These are phyloP conservation scores for Pichia heedii DNA, from an alignment of 805 yeast species.

Conservation along the genomic window DNA sequence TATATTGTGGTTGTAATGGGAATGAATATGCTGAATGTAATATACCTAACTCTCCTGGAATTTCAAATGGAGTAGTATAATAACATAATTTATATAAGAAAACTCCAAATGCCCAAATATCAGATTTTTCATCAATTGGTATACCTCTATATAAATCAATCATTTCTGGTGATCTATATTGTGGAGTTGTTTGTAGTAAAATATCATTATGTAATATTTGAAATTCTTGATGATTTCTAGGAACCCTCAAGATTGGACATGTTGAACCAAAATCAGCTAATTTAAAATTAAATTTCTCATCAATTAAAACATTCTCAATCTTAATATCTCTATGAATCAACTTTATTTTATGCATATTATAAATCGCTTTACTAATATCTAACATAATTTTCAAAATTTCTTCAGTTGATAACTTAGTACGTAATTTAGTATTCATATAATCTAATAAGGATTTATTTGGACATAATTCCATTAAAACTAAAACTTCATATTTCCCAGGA, in stretches of 20 bases:
- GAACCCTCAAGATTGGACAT: slow-evolving; percentile 60
- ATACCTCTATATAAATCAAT: slow-evolving; percentile 73
- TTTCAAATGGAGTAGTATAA: slow-evolving; percentile 92
- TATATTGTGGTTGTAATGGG: slow-evolving; percentile 59
- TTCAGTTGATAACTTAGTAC: slow-evolving; percentile 63
- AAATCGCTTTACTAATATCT: slow-evolving; percentile 71
- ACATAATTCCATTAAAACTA: slow-evolving; percentile 89
- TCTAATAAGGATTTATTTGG: slow-evolving; percentile 81
- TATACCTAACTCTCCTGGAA: slow-evolving; percentile 77
- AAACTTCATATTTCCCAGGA: slow-evolving; percentile 62
- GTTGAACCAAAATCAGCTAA: slow-evolving; percentile 94
- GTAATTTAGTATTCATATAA: slow-evolving; percentile 78
- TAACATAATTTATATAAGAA: slow-evolving; percentile 84
- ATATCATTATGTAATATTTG: slow-evolving; percentile 76
- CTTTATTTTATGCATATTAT: slow-evolving; percentile 74
- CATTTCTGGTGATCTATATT: slow-evolving; percentile 95
- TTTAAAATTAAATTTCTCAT: slow-evolving; percentile 59
- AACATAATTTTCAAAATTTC: slow-evolving; percentile 79
- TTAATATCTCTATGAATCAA: slow-evolving; percentile 89
- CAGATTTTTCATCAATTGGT: slow-evolving; percentile 87
- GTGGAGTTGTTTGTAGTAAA: slow-evolving; percentile 88
- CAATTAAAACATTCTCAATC: slow-evolving; percentile 87
- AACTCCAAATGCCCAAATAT: slow-evolving; percentile 95
- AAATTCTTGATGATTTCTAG: slow-evolving; percentile 64
- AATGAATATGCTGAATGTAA: slow-evolving; percentile 76